Conservation (phyloP, 371 early-diverging fungal genomes). For the Lichtheimia hyalospora region DNA sequence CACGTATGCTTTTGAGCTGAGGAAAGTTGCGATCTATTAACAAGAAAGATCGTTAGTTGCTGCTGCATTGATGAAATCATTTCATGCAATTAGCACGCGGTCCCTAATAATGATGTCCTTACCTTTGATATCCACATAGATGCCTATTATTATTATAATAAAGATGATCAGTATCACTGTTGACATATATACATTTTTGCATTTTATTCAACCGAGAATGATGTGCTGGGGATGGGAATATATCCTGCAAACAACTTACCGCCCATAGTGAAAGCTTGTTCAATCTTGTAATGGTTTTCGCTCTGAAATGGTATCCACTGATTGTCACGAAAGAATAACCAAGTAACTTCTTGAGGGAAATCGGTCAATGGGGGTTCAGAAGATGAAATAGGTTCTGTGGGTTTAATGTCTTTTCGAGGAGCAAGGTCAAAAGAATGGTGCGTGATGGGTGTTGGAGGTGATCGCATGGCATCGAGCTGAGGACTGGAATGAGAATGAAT, state of each 20-base stretch:
- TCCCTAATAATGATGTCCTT: background rate
- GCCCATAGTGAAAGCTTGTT: conserved; percentile 53
- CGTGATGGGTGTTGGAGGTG: too few relatives aligned
- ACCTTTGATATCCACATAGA: conserved; percentile 55
- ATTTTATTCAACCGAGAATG: background rate
- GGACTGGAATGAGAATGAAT: too few relatives aligned
- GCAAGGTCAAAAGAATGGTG: too few relatives aligned
- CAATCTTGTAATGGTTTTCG: conserved; percentile 48
- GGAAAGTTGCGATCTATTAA: conserved; percentile 45
- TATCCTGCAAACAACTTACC: conserved; percentile 28
- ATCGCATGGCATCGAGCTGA: too few relatives aligned
- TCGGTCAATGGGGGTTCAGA: conserved; percentile 23
- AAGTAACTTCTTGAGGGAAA: conserved; percentile 46
- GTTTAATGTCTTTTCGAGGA: too few relatives aligned
- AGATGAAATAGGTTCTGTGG: background rate
- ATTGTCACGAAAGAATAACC: conserved; percentile 52
- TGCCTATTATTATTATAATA: conserved; percentile 23
- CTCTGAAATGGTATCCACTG: conserved; percentile 51
- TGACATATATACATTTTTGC: background rate
- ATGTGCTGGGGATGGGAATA: background rate
- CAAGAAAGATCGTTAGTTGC: background rate
- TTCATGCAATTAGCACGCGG: too few relatives aligned
- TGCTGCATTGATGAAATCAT: background rate
- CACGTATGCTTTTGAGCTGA: conserved; percentile 48
- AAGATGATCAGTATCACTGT: background rate